phyloP scores from a whole-genome alignment of 257 asterid species.

The Eustoma russellianum region DNA sequence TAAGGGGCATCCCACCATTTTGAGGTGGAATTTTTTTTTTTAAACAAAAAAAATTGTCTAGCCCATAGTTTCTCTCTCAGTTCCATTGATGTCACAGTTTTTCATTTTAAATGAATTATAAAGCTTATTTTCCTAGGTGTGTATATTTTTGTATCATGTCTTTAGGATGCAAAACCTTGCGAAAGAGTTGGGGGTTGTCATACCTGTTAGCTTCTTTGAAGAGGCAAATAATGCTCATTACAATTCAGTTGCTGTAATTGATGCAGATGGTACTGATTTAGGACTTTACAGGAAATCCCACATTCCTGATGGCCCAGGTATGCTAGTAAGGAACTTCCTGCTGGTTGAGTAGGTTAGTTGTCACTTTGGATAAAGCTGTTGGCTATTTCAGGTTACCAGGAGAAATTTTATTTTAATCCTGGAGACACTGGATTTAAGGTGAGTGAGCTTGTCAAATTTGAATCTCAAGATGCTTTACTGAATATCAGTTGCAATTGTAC shows the following conservation, averaged over 20 bases:
- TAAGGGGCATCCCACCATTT: slow-evolving; percentile 73
- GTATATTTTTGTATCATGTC: background rate
- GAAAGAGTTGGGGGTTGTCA: slow-evolving; percentile 79
- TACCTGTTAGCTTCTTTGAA: slow-evolving; percentile 98
- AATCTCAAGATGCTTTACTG: slow-evolving; percentile 9
- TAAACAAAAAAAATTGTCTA: too few species aligned
- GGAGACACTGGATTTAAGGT: slow-evolving; percentile 99
- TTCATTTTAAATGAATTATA: too few species aligned
- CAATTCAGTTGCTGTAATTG: slow-evolving; percentile 80
- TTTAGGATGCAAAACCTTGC: slow-evolving; percentile 91
- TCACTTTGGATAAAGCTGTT: slow-evolving; percentile 5
- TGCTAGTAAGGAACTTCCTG: slow-evolving; percentile 7
- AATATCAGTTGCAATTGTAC: slow-evolving; percentile 3
- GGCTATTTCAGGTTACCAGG: slow-evolving; percentile 71
- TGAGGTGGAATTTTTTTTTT: slow-evolving; percentile 37
- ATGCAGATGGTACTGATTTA: slow-evolving; percentile 92
- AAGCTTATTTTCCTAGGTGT: too few species aligned
- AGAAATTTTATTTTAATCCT: slow-evolving; percentile 93
- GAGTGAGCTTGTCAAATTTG: slow-evolving; percentile 6
- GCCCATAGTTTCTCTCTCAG: too few species aligned
- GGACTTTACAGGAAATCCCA: slow-evolving; percentile 97
- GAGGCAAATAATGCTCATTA: slow-evolving; percentile 97
- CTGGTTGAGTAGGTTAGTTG: slow-evolving; percentile 5
- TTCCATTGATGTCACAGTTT: too few species aligned
- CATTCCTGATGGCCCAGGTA: slow-evolving; percentile 98